Base-by-base conservation (phyloP, 306 rosid genomes). In the Inga leiocalycina region DNA sequence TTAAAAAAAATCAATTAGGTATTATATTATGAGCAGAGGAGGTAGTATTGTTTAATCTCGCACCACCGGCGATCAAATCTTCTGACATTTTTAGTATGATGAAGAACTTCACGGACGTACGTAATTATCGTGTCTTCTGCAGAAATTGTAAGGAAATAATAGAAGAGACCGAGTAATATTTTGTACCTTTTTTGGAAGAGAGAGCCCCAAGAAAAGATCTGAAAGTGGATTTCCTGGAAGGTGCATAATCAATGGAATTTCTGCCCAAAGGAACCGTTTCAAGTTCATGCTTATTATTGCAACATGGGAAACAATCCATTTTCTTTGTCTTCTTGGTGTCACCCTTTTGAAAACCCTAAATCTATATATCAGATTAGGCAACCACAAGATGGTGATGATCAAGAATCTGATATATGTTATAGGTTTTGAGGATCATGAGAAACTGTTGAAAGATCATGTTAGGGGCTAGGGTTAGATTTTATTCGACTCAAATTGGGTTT, bases 141-240 rank as follows among this genome's bases (percentile, higher is more conserved):
- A 62, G 20, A 64, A 32, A 65, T 32, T 34, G 43, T 14, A 32
- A 15, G 71, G 43, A 32, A 32, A 32, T 5, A 65, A 49, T 49
- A 15, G 34, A 30, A 13, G 2, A 15, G 24, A n/a, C 14, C 16
- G 10, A 65, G 43, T 32, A 65, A 45, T 6, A 14, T 15, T 45
- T 15, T 24, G 76, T 5, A 90, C 96, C 93, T 84, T 91, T 41
- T 84, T 88, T 90, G 8, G 71, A 74, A 6, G 93, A 88, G 71
- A 88, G 54, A 37, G 84, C 85, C 10, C 87, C 87, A 0, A 87
- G 54, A 4, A 90, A 8, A 59, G 92, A 86, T 77, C 81, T 88
- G 80, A 88, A 84, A 51, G 91, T 87, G 59, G 59, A 45, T 27
- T 35, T 80, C 9, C 75, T 75, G 37, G 84, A 84, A 35, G 34